Conservation (phyloP, 2,329 filamentous ascomycete genomes). For the Penicillium concentricum region DNA sequence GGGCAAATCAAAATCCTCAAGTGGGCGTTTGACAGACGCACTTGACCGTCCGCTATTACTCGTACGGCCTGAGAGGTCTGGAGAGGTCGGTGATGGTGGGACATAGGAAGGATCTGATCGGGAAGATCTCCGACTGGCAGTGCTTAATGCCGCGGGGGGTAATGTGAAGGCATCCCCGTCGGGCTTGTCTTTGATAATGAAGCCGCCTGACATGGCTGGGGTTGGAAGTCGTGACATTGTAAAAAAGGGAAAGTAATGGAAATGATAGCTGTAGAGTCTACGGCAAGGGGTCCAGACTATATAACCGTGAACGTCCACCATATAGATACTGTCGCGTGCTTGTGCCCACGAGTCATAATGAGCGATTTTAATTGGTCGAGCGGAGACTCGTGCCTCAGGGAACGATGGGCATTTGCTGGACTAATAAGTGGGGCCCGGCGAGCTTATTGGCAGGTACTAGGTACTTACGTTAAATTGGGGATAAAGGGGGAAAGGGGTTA, state of each 20-base stretch:
- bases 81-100: slow-evolving; percentile 37
- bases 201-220: slow-evolving; percentile 40
- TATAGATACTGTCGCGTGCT: slow-evolving; percentile 38
- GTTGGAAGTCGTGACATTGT: slow-evolving; percentile 40
- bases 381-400: slow-evolving; percentile 20
- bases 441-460: slow-evolving; percentile 21
- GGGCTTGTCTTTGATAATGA: slow-evolving; percentile 38
- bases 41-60: slow-evolving; percentile 26
- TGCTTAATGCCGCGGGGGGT: slow-evolving; percentile 37
- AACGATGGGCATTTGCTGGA: slow-evolving; percentile 30
- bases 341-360: slow-evolving; percentile 31
- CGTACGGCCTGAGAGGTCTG: slow-evolving; percentile 24
- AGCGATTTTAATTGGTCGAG: slow-evolving; percentile 27
- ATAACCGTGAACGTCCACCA: slow-evolving; percentile 7
- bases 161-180: slow-evolving; percentile 37
- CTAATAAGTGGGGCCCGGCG: slow-evolving; percentile 13
- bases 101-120: slow-evolving; percentile 30
- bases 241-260: background rate
- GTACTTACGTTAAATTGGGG: background rate
- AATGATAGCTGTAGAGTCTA: background rate
- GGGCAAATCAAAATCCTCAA: slow-evolving; percentile 69
- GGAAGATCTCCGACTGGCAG: slow-evolving; percentile 29
- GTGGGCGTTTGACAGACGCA: slow-evolving; percentile 41
- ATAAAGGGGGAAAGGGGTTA: background rate
- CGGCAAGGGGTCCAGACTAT: slow-evolving; percentile 12